A percentile compares a stretch with the other conserved stretches of the same genome.
phyloP scores from a whole-genome alignment of 179 eudicot genomes.

The Actinidia chinensis region DNA sequence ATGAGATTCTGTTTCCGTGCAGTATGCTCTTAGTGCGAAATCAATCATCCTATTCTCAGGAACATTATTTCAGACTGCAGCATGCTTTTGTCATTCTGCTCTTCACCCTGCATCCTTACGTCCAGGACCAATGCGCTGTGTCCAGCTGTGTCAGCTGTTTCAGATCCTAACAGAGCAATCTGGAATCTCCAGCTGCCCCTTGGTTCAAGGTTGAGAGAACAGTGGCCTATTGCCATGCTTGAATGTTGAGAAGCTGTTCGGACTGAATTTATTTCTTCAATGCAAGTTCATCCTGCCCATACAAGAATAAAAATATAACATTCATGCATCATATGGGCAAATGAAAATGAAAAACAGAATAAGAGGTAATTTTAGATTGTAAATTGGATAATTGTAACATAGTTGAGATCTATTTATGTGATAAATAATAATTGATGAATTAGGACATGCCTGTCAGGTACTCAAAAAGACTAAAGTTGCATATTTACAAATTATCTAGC shows the following conservation, averaged over 20 bases:
- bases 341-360: background rate
- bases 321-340: conserved; percentile 15
- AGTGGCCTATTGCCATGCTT: conserved; percentile 25
- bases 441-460: background rate
- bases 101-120: conserved; percentile 22
- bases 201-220: conserved; percentile 29
- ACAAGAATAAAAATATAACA: conserved; percentile 18
- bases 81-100: conserved; percentile 15
- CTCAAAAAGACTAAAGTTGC: background rate
- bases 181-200: conserved; percentile 23
- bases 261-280: conserved; percentile 24
- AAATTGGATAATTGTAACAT: background rate
- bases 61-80: conserved; percentile 20
- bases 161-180: conserved; percentile 25
- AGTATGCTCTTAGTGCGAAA: conserved; percentile 21
- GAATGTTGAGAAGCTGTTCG: conserved; percentile 16
- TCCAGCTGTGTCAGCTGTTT: conserved; percentile 18
- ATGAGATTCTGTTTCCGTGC: conserved; percentile 29
- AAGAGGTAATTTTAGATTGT: too few species aligned
- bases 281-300: conserved; percentile 33
- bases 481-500: background rate
- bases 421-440: background rate
- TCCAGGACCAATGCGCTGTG: conserved; percentile 21
- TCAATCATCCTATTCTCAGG: conserved; percentile 21
- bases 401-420: background rate